Conservation (phyloP, 768 basidiomycete genomes). For the Trametes cingulata region DNA sequence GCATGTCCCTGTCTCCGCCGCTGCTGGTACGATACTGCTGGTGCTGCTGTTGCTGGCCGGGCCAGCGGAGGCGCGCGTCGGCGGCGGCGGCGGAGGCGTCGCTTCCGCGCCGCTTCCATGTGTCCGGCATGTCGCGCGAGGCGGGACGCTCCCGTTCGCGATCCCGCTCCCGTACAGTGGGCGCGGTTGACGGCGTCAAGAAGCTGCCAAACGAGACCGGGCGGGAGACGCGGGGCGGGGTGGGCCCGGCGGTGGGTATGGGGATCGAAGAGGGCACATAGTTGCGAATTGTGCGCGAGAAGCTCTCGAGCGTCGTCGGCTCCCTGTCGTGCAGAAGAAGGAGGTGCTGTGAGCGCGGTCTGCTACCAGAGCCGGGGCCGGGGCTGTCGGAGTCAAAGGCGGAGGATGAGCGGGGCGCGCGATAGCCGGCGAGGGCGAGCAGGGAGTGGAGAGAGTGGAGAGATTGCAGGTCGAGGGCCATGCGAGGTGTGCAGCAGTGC, state of each 20-base stretch:
- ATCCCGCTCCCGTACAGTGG: slow-evolving; percentile 2
- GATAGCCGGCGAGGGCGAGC: not conserved
- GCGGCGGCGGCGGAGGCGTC: slow-evolving; percentile 12
- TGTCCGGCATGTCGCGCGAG: not conserved
- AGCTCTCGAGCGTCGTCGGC: slow-evolving; percentile 49
- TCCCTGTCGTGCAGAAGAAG: slow-evolving; percentile 44
- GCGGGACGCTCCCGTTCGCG: slow-evolving; percentile 11
- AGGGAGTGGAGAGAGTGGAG: not conserved
- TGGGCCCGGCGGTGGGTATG: slow-evolving; percentile 47
- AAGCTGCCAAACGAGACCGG: slow-evolving; percentile 51
- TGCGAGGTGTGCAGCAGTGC: not conserved
- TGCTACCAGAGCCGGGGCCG: too few species aligned
- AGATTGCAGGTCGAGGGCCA: not conserved
- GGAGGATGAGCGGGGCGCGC: not conserved
- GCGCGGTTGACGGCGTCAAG: slow-evolving; percentile 32
- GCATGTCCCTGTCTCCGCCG: slow-evolving; percentile 11
- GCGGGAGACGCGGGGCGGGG: slow-evolving; percentile 50
- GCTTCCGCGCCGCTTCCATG: slow-evolving; percentile 23
- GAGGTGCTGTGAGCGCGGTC: not conserved
- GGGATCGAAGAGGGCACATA: slow-evolving; percentile 56
- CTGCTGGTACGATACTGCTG: not conserved
- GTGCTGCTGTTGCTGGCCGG: not conserved
- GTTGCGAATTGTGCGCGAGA: slow-evolving; percentile 53
- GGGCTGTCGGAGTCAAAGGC: slow-evolving; percentile 3
- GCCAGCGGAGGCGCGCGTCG: not conserved